Conservation (phyloP, 2,329 filamentous ascomycete species). For the Fusarium sp. region DNA sequence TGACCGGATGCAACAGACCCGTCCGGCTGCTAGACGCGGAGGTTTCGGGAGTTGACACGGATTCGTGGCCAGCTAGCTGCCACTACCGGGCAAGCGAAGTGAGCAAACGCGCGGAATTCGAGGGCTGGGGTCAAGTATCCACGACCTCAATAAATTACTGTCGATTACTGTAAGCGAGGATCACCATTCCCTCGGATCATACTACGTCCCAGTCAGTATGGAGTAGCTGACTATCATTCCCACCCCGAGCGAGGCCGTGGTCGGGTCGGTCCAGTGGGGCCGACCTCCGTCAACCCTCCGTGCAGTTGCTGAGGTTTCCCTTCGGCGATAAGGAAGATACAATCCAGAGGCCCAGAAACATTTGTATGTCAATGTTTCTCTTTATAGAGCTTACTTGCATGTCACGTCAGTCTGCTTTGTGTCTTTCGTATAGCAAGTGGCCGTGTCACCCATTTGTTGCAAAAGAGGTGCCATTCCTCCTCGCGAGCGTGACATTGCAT, state of each 20-base stretch:
- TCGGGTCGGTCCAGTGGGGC: conserved; percentile 1
- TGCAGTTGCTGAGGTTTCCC: background rate
- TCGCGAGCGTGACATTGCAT: background rate
- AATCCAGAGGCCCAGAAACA: too few relatives aligned
- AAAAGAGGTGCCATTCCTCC: background rate
- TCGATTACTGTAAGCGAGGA: too few relatives aligned
- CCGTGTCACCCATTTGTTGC: too few relatives aligned
- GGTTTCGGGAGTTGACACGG: conserved; percentile 10
- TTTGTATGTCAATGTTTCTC: background rate
- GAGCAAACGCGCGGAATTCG: background rate
- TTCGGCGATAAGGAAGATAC: background rate
- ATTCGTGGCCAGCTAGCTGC: conserved; percentile 7
- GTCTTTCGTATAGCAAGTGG: too few relatives aligned
- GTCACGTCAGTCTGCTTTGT: too few relatives aligned
- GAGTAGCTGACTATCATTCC: too few relatives aligned
- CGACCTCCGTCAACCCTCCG: background rate
- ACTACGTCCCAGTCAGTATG: too few relatives aligned
- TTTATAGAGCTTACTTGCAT: too few relatives aligned
- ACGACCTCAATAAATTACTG: too few relatives aligned
- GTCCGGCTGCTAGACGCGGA: conserved; percentile 9
- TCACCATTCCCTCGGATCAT: too few relatives aligned
- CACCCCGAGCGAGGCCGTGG: background rate
- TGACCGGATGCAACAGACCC: conserved; percentile 1
- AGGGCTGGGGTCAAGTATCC: background rate
- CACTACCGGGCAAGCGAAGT: conserved; percentile 36